Evolutionary conservation across 768 basidiomycete genomes (phyloP).

Genomic region (Podaxis mareebaensis): DNA sequence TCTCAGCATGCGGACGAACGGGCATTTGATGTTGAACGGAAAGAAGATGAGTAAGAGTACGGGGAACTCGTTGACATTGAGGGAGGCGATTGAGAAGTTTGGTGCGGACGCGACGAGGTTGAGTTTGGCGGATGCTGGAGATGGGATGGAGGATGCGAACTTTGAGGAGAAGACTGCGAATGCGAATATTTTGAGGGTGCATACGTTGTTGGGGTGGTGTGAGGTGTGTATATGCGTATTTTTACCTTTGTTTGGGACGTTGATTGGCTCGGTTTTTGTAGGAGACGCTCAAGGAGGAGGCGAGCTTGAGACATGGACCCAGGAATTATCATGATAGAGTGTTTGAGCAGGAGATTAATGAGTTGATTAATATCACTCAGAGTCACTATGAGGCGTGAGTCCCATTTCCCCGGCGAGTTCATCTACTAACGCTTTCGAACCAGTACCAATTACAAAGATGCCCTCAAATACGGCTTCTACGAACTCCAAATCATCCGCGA

Average conservation of each 20-base stretch:
- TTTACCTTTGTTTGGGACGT: background rate
- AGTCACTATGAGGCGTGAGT: slow-evolving; percentile 80
- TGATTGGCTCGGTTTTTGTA: slow-evolving; percentile 27
- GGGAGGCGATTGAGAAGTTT: slow-evolving; percentile 89
- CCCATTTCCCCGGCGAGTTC: background rate
- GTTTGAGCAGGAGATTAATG: slow-evolving; percentile 90
- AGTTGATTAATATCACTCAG: slow-evolving; percentile 81
- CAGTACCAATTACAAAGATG: slow-evolving; percentile 95
- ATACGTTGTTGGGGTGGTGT: slow-evolving; percentile 90
- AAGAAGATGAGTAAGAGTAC: slow-evolving; percentile 99
- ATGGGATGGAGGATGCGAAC: slow-evolving; percentile 97
- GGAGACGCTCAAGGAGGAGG: slow-evolving; percentile 79
- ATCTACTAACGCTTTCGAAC: background rate
- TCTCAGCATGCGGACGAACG: slow-evolving; percentile 89
- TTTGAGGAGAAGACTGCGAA: slow-evolving; percentile 99
- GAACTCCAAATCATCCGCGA: slow-evolving; percentile 90
- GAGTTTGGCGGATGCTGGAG: slow-evolving; percentile 93
- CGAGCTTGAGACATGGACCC: slow-evolving; percentile 71
- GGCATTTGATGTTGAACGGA: slow-evolving; percentile 95
- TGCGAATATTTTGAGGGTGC: slow-evolving; percentile 90
- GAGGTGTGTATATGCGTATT: slow-evolving; percentile 48
- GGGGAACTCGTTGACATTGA: slow-evolving; percentile 91
- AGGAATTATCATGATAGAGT: slow-evolving; percentile 84
- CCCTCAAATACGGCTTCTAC: slow-evolving; percentile 93
- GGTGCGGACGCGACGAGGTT: slow-evolving; percentile 95